These are phyloP conservation scores for Candida ortonii DNA, from an alignment of 805 yeast genomes.

Conservation along the genomic window DNA sequence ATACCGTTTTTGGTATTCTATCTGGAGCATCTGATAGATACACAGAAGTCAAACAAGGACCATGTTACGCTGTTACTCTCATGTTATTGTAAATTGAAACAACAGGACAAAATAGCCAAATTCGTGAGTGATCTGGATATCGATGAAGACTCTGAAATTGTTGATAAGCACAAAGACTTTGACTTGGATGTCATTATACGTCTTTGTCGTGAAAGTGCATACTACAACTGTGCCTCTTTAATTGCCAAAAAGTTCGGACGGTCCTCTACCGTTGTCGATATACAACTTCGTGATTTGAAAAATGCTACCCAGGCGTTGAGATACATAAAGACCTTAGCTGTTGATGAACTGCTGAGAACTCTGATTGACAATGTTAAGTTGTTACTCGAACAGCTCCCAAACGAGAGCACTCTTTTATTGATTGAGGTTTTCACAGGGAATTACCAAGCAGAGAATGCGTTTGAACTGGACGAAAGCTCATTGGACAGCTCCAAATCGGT, in stretches of 20 bases:
- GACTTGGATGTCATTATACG: conserved; percentile 67
- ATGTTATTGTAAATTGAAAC: conserved; percentile 74
- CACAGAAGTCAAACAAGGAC: conserved; percentile 61
- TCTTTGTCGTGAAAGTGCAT: conserved; percentile 71
- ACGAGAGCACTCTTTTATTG: conserved; percentile 75
- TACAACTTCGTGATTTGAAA: conserved; percentile 62
- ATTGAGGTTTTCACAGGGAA: conserved; percentile 89
- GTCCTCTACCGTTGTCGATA: conserved; percentile 71
- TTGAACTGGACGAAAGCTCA: conserved; percentile 13
- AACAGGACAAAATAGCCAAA: conserved; percentile 49
- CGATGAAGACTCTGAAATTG: conserved; percentile 36
- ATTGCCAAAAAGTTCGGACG: conserved; percentile 71
- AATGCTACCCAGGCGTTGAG: conserved; percentile 58
- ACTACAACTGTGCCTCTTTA: conserved; percentile 60
- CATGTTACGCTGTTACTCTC: conserved; percentile 79
- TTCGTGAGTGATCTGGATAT: conserved; percentile 47
- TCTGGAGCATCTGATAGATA: conserved; percentile 55
- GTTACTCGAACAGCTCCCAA: conserved; percentile 65
- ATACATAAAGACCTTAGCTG: conserved; percentile 64
- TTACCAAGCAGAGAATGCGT: conserved; percentile 46
- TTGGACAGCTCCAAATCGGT: conserved; percentile 9
- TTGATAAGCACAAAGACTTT: conserved; percentile 42
- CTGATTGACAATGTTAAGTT: conserved; percentile 51
- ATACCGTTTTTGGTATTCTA: conserved; percentile 62
- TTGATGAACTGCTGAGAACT: conserved; percentile 75